Evolutionary conservation across 2,329 filamentous ascomycete species (phyloP), one percentile per base, ranked within the genome.

Genomic region (Stachybotrys elegans): DNA sequence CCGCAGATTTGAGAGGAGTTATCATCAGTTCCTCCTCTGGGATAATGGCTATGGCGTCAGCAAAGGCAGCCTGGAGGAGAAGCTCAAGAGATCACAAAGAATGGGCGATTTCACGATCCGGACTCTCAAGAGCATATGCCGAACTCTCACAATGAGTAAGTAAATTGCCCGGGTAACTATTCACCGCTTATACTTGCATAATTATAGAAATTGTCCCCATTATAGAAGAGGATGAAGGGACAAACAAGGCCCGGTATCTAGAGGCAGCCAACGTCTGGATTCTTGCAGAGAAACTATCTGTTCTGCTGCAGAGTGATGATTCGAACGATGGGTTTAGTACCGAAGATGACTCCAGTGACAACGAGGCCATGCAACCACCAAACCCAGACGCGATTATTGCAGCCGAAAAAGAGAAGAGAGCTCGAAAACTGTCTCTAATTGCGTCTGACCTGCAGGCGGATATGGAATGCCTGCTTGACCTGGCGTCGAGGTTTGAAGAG

Each of bases 281-380:
- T 22, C 36, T 39, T 22, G 36, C 36, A 39, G 36, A 39, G 20
- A 39, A 39, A 8, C 12, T 39, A 21, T 39, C 36, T 22, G 36
- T 39, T 14, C 36, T 39, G 4, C 12, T 39, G 19, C 36, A 39
- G n/a, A 21, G 36, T 13, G 20, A 39, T 14, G 36, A 39, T 22
- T 39, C 36, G 20, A 39, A 21, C 22, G 36, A 39, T 22, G 36
- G 23, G 6, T 39, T 21, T 13, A 39, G 36, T 14, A 39, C 5
- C 36, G 19, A 39, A 6, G 36, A 39, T 11, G 5, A 13, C 20
- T 5, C 16, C 13, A 5, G 23, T 11, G 22, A 11, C 12, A 14
- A 39, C 6, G 20, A 22, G n/a, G 8, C 19, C n/a, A n/a, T n/a
- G n/a, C n/a, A n/a, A n/a, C 12, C 36, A 39, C 12, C 4, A 8